Evolutionary conservation across 371 early-diverging fungal genomes (phyloP).

Genomic region (Mortierella sp.): DNA sequence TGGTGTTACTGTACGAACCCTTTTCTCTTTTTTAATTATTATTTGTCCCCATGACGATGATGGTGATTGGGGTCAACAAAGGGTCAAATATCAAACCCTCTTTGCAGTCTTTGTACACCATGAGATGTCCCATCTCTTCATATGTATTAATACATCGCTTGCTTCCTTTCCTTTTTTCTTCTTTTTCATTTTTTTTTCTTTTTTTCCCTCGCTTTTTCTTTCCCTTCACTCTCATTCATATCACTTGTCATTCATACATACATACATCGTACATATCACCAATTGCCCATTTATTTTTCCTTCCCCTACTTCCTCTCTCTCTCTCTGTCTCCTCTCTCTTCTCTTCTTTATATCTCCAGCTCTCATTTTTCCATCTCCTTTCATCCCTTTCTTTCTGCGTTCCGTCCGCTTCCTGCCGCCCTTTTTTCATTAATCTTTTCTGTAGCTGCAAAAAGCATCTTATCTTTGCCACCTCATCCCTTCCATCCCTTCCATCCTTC

Average conservation of each 20-base stretch:
- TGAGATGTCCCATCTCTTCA: too few species aligned
- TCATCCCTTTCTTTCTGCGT: neutral
- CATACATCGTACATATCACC: too few species aligned
- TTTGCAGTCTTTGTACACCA: too few species aligned
- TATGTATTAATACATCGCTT: neutral
- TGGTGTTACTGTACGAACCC: too few species aligned
- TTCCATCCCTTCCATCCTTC: neutral
- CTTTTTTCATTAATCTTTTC: neutral
- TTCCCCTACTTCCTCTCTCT: neutral
- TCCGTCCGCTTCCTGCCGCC: too few species aligned
- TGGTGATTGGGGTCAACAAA: too few species aligned
- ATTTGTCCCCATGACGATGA: too few species aligned
- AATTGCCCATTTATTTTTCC: neutral
- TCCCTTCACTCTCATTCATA: conserved; percentile 4
- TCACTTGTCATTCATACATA: conserved; percentile 5
- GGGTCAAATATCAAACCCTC: too few species aligned
- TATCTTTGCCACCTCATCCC: too few species aligned
- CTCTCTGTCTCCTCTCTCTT: neutral
- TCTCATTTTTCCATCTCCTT: neutral
- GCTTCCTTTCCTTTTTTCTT: conserved; percentile 1
- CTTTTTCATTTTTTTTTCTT: neutral
- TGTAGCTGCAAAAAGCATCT: neutral
- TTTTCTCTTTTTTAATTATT: too few species aligned
- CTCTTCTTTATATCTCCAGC: too few species aligned
- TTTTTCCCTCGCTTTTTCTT: conserved; percentile 12